These are phyloP conservation scores for Zhuliangozyma parablackwelliae DNA, from an alignment of 1,139 yeast species.

Conservation along the genomic window DNA sequence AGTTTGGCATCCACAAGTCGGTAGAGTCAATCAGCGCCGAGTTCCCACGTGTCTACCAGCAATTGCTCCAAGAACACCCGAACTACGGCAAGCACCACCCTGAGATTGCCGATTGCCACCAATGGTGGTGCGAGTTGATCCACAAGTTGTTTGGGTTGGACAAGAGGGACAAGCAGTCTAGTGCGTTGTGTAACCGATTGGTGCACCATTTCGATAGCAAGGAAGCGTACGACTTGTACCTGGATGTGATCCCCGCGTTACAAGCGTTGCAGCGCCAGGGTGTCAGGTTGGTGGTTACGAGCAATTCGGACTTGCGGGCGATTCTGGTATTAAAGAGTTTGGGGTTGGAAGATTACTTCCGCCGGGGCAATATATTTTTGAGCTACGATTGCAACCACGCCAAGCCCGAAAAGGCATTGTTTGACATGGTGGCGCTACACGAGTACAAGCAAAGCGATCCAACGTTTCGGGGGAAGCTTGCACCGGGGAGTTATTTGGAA, in stretches of 20 bases:
- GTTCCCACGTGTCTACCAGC: constrained; percentile 26
- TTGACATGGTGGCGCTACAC: constrained; percentile 27
- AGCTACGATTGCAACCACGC: constrained; percentile 51
- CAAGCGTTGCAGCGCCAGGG: constrained; percentile 23
- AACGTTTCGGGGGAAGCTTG: constrained; percentile 8
- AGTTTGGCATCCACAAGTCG: constrained; percentile 39
- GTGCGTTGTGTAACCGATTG: constrained; percentile 33
- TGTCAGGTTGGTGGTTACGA: constrained; percentile 43
- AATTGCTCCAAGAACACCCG: constrained; percentile 37
- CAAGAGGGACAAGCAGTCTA: constrained; percentile 14
- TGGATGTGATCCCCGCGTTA: constrained; percentile 51
- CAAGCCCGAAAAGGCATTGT: constrained; percentile 52
- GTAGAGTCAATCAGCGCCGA: constrained; percentile 20
- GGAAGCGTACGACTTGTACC: constrained; percentile 50
- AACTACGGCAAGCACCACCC: constrained; percentile 52
- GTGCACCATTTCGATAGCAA: constrained; percentile 43
- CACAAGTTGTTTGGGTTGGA: constrained; percentile 34
- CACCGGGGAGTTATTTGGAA: constrained; percentile 14
- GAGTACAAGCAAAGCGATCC: constrained; percentile 2
- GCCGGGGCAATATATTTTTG: constrained; percentile 33
- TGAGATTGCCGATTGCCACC: constrained; percentile 22
- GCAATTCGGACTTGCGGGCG: constrained; percentile 60
- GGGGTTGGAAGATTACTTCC: constrained; percentile 37
- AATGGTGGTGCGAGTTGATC: constrained; percentile 62
- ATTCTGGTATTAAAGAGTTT: constrained; percentile 41